Evolutionary conservation across 2,329 filamentous ascomycete species (phyloP).

Genomic region (Stachybotrys chartarum): DNA sequence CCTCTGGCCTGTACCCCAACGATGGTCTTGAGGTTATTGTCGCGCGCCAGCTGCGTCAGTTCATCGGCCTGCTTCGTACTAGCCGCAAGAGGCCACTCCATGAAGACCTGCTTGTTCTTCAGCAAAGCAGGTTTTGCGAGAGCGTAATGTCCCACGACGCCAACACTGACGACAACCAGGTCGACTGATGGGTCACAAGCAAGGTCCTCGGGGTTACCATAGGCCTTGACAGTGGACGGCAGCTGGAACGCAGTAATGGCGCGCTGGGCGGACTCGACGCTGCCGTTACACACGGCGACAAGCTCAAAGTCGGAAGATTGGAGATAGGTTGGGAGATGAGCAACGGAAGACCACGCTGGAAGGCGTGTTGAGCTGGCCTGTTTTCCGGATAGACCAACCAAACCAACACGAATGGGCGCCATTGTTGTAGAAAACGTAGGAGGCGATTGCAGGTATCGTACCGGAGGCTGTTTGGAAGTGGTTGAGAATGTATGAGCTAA

Average conservation of each 20-base stretch:
- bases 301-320: constrained; percentile 33
- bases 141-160: constrained; percentile 39
- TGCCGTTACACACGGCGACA: constrained; percentile 42
- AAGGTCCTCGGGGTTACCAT: constrained; percentile 35
- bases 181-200: constrained; percentile 40
- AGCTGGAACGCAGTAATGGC: constrained; percentile 34
- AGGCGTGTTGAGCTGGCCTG: background rate
- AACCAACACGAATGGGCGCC: constrained; percentile 10
- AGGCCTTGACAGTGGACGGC: constrained; percentile 27
- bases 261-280: constrained; percentile 27
- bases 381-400: constrained; percentile 7
- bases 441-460: no score
- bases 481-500: no score
- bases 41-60: constrained; percentile 24
- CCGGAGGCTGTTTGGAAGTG: no score
- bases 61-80: constrained; percentile 27
- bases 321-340: constrained; percentile 38
- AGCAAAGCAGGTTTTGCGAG: constrained; percentile 33
- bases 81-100: constrained; percentile 47
- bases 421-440: no score
- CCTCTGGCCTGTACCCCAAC: constrained; percentile 40
- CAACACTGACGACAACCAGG: constrained; percentile 41
- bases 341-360: constrained; percentile 39
- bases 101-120: constrained; percentile 41
- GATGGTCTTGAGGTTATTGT: constrained; percentile 27